Evolutionary conservation across 768 basidiomycete genomes (phyloP), one percentile per base, ranked within the genome.

Genomic region (Agrocybe praecox): DNA sequence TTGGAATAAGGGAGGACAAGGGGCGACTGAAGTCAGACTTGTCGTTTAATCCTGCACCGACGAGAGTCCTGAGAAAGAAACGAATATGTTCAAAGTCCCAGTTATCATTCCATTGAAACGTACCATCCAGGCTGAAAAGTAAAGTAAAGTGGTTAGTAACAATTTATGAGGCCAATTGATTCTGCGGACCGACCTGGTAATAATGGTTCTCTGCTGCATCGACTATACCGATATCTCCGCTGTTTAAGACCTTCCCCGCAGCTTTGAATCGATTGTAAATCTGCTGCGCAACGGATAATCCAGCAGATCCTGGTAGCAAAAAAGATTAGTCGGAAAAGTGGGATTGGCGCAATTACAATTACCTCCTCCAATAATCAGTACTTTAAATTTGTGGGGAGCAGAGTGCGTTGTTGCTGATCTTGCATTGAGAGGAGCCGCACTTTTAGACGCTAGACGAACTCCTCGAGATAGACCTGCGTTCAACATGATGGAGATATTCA

Each of bases 321-420:
- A 21, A 57, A 50, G 54, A 24, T 34, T 29, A 53, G 52, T 33
- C 29, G 23, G 22, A 48, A 26, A 17, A 24, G 49, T 2, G 33
- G 26, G 51, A 46, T 29, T 33, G 26, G 53, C 55, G 40, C 26
- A 33, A 32, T 46, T 54, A 56, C 8, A 59, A 47, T 74, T 66
- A 87, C 96, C 96, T 71, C 81, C 95, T 52, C 96, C 96, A 19
- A 98, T 77, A 42, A 98, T 85, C 23, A 98, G 74, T 32, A 98
- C 78, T 73, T 90, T 95, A 76, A 83, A 92, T 65, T 86, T 90
- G 61, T 81, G 44, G 7, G 57, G 75, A 60, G 75, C 78, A 18
- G 73, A 68, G 23, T 68, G 65, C 12, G 79, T 78, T 60, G 76
- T 77, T 21, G 75, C 74, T 55, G 65, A 52, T 51, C 73, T 67